Conservation (phyloP, 306 rosid species). For the Cucurbita argyrosperma region DNA sequence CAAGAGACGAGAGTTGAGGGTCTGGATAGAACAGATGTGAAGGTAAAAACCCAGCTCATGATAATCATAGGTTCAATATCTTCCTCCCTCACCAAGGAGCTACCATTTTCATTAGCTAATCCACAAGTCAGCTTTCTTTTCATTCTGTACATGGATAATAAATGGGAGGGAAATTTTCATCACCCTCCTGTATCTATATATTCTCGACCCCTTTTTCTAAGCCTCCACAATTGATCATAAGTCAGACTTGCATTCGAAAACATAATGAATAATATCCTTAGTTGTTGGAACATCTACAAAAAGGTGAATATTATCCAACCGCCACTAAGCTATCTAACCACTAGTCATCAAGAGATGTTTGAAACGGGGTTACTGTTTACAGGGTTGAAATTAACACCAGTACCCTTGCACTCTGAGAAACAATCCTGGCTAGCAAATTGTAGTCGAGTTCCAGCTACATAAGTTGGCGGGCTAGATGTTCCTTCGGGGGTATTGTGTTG, state of each 20-base stretch:
- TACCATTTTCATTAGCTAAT: not conserved
- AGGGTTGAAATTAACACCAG: not conserved
- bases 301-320: not conserved
- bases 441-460: not conserved
- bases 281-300: not conserved
- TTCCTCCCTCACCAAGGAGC: not conserved
- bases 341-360: not conserved
- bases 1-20: not conserved
- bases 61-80: not conserved
- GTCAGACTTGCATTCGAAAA: not conserved
- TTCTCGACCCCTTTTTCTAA: not conserved
- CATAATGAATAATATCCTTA: no score
- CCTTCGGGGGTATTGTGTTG: not conserved
- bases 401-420: not conserved
- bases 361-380: not conserved
- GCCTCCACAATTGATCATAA: not conserved
- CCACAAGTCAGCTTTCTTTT: not conserved
- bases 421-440: not conserved
- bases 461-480: not conserved
- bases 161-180: not conserved
- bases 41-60: not conserved
- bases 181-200: not conserved
- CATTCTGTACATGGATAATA: not conserved
- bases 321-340: not conserved
- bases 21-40: not conserved